phyloP scores from a whole-genome alignment of 2,329 filamentous ascomycete genomes.

The Leptographium galeiforme region DNA sequence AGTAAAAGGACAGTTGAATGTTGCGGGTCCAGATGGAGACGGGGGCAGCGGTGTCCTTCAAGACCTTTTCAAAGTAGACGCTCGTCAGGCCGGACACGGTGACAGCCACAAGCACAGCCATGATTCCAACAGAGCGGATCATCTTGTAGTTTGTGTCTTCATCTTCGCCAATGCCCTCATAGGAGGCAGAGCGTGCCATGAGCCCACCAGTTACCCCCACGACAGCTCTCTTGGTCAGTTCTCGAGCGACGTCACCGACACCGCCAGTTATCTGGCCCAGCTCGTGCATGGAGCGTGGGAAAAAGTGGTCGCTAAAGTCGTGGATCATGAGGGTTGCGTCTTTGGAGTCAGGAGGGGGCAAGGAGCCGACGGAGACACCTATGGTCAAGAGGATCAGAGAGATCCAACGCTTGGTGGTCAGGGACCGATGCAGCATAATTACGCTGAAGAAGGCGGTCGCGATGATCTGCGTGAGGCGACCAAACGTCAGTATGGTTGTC shows the following conservation, averaged over 20 bases:
- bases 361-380: slow-evolving; percentile 74
- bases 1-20: slow-evolving; percentile 89
- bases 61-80: slow-evolving; percentile 79
- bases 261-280: slow-evolving; percentile 50
- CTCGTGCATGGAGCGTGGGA: slow-evolving; percentile 68
- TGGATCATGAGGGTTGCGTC: slow-evolving; percentile 47
- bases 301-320: slow-evolving; percentile 53
- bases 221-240: slow-evolving; percentile 36
- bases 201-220: slow-evolving; percentile 26
- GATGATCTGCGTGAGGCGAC: slow-evolving; percentile 45
- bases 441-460: slow-evolving; percentile 82
- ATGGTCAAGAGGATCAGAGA: slow-evolving; percentile 65
- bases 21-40: slow-evolving; percentile 89
- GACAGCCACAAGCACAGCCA: slow-evolving; percentile 66
- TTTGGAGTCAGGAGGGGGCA: slow-evolving; percentile 48
- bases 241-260: slow-evolving; percentile 32
- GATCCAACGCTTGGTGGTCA: slow-evolving; percentile 66
- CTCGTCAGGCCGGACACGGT: slow-evolving; percentile 73
- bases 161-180: slow-evolving; percentile 70
- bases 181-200: slow-evolving; percentile 66
- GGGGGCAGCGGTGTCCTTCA: slow-evolving; percentile 67
- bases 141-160: slow-evolving; percentile 40
- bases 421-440: slow-evolving; percentile 54
- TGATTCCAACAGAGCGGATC: slow-evolving; percentile 67
- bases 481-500: background rate